Base-by-base conservation (phyloP, 2,329 filamentous ascomycete species). In the Paradendryphiella salina region DNA sequence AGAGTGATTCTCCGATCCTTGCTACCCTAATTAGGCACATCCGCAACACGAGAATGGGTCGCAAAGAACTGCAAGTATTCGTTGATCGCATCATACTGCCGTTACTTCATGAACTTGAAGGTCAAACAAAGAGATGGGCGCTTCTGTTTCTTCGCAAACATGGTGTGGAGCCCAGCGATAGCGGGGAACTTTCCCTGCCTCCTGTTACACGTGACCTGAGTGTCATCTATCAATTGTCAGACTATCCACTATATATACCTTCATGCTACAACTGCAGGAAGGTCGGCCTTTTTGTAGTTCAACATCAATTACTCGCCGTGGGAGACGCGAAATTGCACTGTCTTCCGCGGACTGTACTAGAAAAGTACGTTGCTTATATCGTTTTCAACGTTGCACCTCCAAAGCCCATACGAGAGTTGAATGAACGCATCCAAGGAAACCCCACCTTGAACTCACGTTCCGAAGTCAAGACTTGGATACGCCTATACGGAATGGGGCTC, bases 111-210 rank as follows among this genome's bases (percentile, higher is more conserved):
- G 18, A 4, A 3, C 32, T 66, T 1, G 57, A 61, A 20, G 31
- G 57, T 17, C 55, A 69, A 15, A 65, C 59, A 3, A 21, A 32
- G 6, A 54, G 51, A 35, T 71, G 66, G 66, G 36, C 43, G 1
- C 35, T 31, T 9, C 21, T 67, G 11, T 71, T 70, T 35, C 53
- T 70, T 2, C 57, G 36, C n/a, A 65, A 66, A 15, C 41, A 65
- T 20, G 59, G 50, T 7, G 23, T 61, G 8, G 45, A 54, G n/a
- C 34, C 48, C 1, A 26, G 17, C 1, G 40, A 15, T 1, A 34
- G 50, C 4, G 14, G 46, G 17, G 50, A 54, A 0, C 7, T 57
- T 1, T 15, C 34, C 0, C 13, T 68, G 1, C 63, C 65, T 7
- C 14, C 32, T 4, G 14, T 63, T 11, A 63, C 67, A 2, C 38